phyloP scores from a whole-genome alignment of 2,329 filamentous ascomycete genomes.

The Nemania bipapillata region DNA sequence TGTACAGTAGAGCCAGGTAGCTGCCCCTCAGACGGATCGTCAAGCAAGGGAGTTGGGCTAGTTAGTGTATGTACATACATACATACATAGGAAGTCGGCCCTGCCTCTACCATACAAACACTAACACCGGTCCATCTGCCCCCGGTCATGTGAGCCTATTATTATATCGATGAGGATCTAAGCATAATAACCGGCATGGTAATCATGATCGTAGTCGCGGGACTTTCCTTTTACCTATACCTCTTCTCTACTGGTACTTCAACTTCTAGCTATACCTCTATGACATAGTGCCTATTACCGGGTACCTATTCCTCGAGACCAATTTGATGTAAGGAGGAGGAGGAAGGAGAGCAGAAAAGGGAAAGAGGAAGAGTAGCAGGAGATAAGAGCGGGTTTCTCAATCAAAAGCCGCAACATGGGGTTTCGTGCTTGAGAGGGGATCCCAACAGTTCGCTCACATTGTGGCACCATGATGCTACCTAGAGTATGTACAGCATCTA shows the following conservation, averaged over 20 bases:
- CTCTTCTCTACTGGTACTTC: no score
- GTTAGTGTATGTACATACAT: no score
- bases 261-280: not conserved
- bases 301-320: not conserved
- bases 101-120: slow-evolving; percentile 13
- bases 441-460: slow-evolving; percentile 1
- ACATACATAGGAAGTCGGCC: not conserved
- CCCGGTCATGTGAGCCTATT: slow-evolving; percentile 27
- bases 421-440: not conserved
- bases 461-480: not conserved
- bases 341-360: not conserved
- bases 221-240: not conserved
- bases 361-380: not conserved
- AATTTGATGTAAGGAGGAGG: not conserved
- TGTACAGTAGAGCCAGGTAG: not conserved
- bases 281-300: not conserved
- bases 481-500: not conserved
- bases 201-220: slow-evolving; percentile 9
- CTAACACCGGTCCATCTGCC: slow-evolving; percentile 14
- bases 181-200: slow-evolving; percentile 31
- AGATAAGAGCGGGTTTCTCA: slow-evolving; percentile 23
- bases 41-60: not conserved
- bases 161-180: slow-evolving; percentile 27
- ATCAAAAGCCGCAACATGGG: not conserved
- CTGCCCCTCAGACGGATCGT: slow-evolving; percentile 11